Evolutionary conservation across 192 early-diverging fungal genomes (phyloP).

Genomic region (Entomortierella chlamydospora): DNA sequence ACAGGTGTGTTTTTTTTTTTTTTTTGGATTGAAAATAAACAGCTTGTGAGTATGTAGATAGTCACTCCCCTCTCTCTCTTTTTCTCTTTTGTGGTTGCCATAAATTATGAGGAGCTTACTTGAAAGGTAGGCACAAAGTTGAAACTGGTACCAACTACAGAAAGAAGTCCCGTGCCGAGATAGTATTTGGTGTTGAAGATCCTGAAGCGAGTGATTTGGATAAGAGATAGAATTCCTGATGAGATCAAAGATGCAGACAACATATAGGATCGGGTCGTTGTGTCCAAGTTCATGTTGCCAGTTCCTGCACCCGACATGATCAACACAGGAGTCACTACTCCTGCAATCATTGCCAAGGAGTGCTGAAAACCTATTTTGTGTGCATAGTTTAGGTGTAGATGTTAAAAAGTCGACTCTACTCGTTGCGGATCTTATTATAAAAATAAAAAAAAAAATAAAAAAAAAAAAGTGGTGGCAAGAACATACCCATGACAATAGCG

Average conservation of each 20-base stretch:
- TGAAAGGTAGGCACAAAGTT: slow-evolving; percentile 59
- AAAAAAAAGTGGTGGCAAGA: neutral
- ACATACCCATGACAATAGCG: slow-evolving; percentile 59
- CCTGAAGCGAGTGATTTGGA: slow-evolving; percentile 60
- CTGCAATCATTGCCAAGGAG: slow-evolving; percentile 49
- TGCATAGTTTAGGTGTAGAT: neutral
- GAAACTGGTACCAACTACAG: slow-evolving; percentile 63
- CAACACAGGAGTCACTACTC: slow-evolving; percentile 60
- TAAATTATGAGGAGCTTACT: slow-evolving; percentile 5
- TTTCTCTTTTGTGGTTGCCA: too few species aligned
- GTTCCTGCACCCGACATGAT: slow-evolving; percentile 58
- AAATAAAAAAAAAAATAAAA: neutral
- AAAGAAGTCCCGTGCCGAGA: slow-evolving; percentile 63
- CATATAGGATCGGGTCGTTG: slow-evolving; percentile 53
- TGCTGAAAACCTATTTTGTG: slow-evolving; percentile 33
- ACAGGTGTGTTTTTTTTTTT: neutral
- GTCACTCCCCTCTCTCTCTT: neutral
- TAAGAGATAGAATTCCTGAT: slow-evolving; percentile 57
- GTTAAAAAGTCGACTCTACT: too few species aligned
- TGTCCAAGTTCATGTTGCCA: slow-evolving; percentile 56
- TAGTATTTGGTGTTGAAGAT: slow-evolving; percentile 58
- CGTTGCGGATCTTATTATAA: neutral
- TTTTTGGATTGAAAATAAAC: neutral
- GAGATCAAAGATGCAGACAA: slow-evolving; percentile 60
- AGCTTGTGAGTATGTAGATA: neutral